Base-by-base conservation (phyloP, 2,329 filamentous ascomycete species). In the Kalmusia sp. region DNA sequence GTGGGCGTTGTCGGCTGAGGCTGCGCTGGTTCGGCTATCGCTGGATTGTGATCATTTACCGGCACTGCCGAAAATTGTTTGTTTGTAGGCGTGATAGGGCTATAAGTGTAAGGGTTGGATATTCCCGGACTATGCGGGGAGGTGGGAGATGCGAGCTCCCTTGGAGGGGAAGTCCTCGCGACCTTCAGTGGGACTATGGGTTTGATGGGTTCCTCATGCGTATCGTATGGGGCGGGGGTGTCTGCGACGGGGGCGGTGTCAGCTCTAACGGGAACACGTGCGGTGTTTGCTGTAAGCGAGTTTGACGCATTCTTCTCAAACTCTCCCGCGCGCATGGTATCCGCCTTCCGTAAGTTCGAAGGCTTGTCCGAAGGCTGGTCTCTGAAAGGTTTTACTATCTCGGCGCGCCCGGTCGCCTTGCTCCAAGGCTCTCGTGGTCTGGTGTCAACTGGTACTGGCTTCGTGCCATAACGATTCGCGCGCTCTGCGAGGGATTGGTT, bases 351-450 rank as follows among this genome's bases (percentile, higher is more conserved):
- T 50, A 88, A 77, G 55, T 76, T 81, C 35, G 89, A 73, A n/a
- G 86, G 84, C 52, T 82, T 75, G 12, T 81, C 82, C 53, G 79
- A 76, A 35, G 76, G 77, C 30, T 84, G 84, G 67, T 91, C 87
- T 65, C 79, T 82, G 31, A 91, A 82, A 3, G 88, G 86, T 38
- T 82, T 81, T 28, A 90, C 82, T 51, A 91, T 79, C 30, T 83
- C 79, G 35, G 82, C 81, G 59, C 89, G 84, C 24, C 90, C 90
- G 68, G 87, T 91, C 31, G 86, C 85, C 15, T 89, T 89, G 63
- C 87, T 87, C 90, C 90, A 92, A 52, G 86, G 78, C 48, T 79
- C 75, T 37, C 73, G 73, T 17, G 57, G 59, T 49, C 62, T 65
- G 4, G 86, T 77, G 22, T 81, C 77, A 48, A 78, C 73, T 55